Base-by-base conservation (phyloP, 2,329 filamentous ascomycete species). In the Ophiocordyceps camponoti-floridani region DNA sequence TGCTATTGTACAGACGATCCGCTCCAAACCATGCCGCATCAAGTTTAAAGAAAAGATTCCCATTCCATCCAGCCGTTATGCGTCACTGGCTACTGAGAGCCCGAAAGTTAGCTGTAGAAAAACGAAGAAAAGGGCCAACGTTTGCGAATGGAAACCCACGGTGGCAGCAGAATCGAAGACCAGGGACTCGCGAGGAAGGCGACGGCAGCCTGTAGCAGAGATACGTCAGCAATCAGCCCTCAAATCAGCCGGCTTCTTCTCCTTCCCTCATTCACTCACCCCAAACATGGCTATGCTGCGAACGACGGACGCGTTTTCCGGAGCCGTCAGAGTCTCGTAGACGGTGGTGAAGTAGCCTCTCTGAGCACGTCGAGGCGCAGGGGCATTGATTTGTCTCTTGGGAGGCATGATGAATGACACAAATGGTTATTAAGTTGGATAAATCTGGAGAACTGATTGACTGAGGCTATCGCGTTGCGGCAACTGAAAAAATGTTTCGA, bases 251-350 rank as follows among this genome's bases (percentile, higher is more conserved):
- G 12, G 13, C 12, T 18, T 35, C 10, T 33, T 18, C 30, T 18
- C 16, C 19, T 27, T 26, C 40, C n/a, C 23, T 23, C 23, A 19
- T 40, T 13, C 26, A 67, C 78, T 58, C 69, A 84, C 79, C 46
- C 77, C 78, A 56, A 84, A 84, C 53, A 82, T 60, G 50, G 74
- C 68, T 52, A 84, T 64, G 57, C 79, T 82, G 54, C 75, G 72
- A 48, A 84, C 79, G 46, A 83, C 72, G 46, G 77, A 72, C 43
- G 76, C 70, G 62, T 84, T 84, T 57, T 84, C 80, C 31, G 79
- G 62, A 27, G 73, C 72, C 45, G 77, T 82, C 55, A 83, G 56
- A 51, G 75, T 67, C 48, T 72, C 68, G 61, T 82, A 83, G 51
- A 73, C 68, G 46, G 67, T 67, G 53, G 65, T 66, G 51, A 82